Conservation (phyloP, 495 filamentous ascomycete genomes). For the Lasiosphaeria ovina region DNA sequence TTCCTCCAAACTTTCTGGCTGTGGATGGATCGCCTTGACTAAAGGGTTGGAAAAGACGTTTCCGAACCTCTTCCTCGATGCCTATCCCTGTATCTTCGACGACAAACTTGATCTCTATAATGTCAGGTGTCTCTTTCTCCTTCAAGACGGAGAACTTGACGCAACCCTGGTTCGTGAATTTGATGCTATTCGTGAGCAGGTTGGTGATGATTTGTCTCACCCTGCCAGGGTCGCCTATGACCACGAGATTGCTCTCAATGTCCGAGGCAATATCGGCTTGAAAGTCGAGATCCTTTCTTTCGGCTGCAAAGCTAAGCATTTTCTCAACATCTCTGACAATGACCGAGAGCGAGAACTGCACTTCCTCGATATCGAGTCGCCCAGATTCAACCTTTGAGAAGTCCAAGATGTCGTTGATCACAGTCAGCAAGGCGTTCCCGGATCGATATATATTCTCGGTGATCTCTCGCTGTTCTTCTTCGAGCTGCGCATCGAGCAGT, state of each 20-base stretch:
- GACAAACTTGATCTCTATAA: conserved; percentile 54
- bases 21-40: conserved; percentile 80
- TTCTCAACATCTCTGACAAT: conserved; percentile 70
- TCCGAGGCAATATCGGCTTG: conserved; percentile 43
- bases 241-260: conserved; percentile 44
- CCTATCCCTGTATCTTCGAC: conserved; percentile 84
- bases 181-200: conserved; percentile 83
- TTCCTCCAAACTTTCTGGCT: conserved; percentile 74
- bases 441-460: conserved; percentile 78
- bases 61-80: conserved; percentile 70
- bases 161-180: conserved; percentile 75
- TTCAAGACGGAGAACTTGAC: conserved; percentile 55
- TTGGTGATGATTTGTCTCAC: conserved; percentile 84
- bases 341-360: conserved; percentile 72
- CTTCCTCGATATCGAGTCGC: conserved; percentile 68
- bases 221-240: conserved; percentile 75
- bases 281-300: conserved; percentile 59
- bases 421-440: conserved; percentile 74
- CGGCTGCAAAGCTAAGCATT: conserved; percentile 59
- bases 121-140: conserved; percentile 47
- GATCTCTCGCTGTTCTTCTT: conserved; percentile 68
- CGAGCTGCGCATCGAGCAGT: conserved; percentile 63
- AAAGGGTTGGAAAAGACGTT: conserved; percentile 80
- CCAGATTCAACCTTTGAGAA: conserved; percentile 86
- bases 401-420: conserved; percentile 89